phyloP scores from a whole-genome alignment of 306 rosid species.

The Vachellia pachyceras region DNA sequence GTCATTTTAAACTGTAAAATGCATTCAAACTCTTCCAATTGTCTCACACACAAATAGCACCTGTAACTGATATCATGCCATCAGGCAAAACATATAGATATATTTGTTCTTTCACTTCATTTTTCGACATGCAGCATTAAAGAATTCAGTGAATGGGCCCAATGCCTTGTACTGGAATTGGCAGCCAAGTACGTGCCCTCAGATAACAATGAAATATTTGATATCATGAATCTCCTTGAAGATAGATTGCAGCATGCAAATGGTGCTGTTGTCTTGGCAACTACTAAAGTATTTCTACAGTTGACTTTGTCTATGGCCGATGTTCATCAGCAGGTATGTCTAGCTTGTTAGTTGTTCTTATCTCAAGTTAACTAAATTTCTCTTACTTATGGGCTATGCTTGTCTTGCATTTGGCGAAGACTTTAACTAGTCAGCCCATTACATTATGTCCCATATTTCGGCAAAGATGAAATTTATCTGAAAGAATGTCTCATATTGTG shows the following conservation, averaged over 20 bases:
- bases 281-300: slow-evolving; percentile 89
- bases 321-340: slow-evolving; percentile 97
- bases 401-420: too few species aligned
- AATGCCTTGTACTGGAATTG: slow-evolving; percentile 89
- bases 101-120: slow-evolving; percentile 35
- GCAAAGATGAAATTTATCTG: not conserved
- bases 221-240: slow-evolving; percentile 97
- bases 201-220: slow-evolving; percentile 89
- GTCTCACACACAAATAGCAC: slow-evolving; percentile 25
- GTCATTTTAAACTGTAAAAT: slow-evolving; percentile 29
- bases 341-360: slow-evolving; percentile 10
- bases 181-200: slow-evolving; percentile 87
- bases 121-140: slow-evolving; percentile 70
- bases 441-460: not conserved
- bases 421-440: too few species aligned
- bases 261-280: slow-evolving; percentile 99
- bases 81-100: not conserved
- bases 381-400: too few species aligned
- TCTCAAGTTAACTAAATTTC: slow-evolving; percentile 23
- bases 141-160: slow-evolving; percentile 98
- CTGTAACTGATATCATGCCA: not conserved
- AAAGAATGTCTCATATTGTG: not conserved
- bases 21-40: slow-evolving; percentile 20
- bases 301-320: slow-evolving; percentile 97
- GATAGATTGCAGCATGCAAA: slow-evolving; percentile 99